Evolutionary conservation across 495 filamentous ascomycete genomes (phyloP), one percentile per base, ranked within the genome.

Genomic region (Aspergillus sclerotiicarbonarius): DNA sequence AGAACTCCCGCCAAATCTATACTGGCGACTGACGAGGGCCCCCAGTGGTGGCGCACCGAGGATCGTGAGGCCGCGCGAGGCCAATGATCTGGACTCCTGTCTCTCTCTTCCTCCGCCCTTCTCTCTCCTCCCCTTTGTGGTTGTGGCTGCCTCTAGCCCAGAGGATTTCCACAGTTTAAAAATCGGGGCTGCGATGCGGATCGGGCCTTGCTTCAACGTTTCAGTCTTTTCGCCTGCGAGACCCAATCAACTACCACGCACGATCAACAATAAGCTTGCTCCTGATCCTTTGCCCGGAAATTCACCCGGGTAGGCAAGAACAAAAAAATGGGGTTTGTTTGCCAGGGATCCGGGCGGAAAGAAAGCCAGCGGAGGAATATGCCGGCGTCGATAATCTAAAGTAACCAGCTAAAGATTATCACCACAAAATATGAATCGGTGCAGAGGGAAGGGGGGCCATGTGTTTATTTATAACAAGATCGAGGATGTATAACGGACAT

Each of bases 91-190:
- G 29, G 25, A 31, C 9, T 32, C 25, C 15, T 32, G 25, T 32
- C 47, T 8, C 16, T 21, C 3, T 32, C 25, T n/a, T 16, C 44
- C 43, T 45, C 44, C 44, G 44, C 21, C 13, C 47, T 32, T 32
- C 25, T 50, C 13, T 29, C 10, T 13, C 47, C 31, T 50, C 13
- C 25, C 47, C 31, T 55, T 55, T 44, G 41, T 33, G 20, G 53
- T 25, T 31, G 53, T 55, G 53, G 53, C 41, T 33, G 53, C 30
- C 21, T 44, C 41, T 15, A 13, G 29, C 46, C 25, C 31, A 50
- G 30, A 47, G 18, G 12, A 47, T 47, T 47, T 55, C 53, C 53
- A 55, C 53, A 55, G 31, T 25, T 47, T 32, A 55, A 50, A 49
- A 50, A 31, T 31, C 25, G 47, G 47, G 18, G 47, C 25, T 50